Evolutionary conservation across 2,329 filamentous ascomycete genomes (phyloP), one percentile per base, ranked within the genome.

Genomic region (Diaporthe amygdali): DNA sequence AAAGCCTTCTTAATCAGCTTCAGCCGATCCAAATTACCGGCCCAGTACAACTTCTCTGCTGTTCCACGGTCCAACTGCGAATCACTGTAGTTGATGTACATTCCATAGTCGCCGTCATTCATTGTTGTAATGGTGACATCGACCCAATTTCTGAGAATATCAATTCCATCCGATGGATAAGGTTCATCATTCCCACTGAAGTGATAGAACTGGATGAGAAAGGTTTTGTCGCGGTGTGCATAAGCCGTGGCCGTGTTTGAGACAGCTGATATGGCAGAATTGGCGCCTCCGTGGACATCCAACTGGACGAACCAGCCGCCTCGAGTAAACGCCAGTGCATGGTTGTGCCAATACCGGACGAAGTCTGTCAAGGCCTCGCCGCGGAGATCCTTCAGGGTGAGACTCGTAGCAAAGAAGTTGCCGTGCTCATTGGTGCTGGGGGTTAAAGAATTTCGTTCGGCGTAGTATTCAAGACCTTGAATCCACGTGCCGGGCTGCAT

Each of bases 131-230:
- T 82, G 15, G 82, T 74, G 71, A 78, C 82, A 56, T 74, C 70
- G 17, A 79, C 75, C 69, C 84, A 83, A 30, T 76, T 75, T 52
- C 80, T 74, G 30, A 84, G 74, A 12, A 80, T 75, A 2, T 74
- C 61, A 56, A 82, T 81, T 0, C 82, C 82, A 14, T 78, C 77
- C 4, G 74, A 67, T 0, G 82, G 82, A 61, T 82, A 82, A 2
- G 72, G 30, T 17, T 22, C 54, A 17, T 76, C 76, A 27, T 73
- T 74, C 68, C 80, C 77, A 5, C 78, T 79, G 20, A 83, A 79
- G 74, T 87, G 85, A 66, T 84, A 83, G 66, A 87, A 83, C 70
- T 87, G 83, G 20, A 85, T 82, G 72, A 89, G 86, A 39, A 87
- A 81, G 66, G 87, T 81, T 73, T 83, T 83, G 71, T 83, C 81